These are phyloP conservation scores for Ampelocalamus luodianensis DNA, from an alignment of 176 grass and related monocot species.

Conservation along the genomic window DNA sequence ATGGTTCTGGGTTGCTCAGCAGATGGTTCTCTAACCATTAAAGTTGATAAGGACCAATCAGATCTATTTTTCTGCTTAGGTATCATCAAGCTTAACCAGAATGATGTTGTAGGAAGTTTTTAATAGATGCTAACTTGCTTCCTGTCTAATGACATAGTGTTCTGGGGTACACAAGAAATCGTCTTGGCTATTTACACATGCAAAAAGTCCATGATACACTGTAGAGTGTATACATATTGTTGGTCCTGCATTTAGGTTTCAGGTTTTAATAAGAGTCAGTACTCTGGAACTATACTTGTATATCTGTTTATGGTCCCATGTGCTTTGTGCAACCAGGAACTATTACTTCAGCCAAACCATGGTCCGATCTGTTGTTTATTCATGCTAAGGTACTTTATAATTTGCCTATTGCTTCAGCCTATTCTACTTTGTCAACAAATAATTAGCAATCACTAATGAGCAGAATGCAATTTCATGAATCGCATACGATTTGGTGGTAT, in stretches of 20 bases:
- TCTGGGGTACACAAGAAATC: slow-evolving; percentile 72
- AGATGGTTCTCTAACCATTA: no score
- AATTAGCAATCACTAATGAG: neutral
- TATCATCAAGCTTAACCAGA: slow-evolving; percentile 27
- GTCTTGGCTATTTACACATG: neutral
- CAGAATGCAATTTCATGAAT: neutral
- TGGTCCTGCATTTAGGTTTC: neutral
- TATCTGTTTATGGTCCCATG: slow-evolving; percentile 19
- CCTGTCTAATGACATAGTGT: slow-evolving; percentile 57
- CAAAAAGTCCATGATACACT: slow-evolving; percentile 1
- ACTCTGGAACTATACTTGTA: slow-evolving; percentile 14
- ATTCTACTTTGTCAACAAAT: neutral
- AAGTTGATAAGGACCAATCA: no score
- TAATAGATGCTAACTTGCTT: slow-evolving; percentile 38
- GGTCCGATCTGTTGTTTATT: slow-evolving; percentile 39
- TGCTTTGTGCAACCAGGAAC: slow-evolving; percentile 16
- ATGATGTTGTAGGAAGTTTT: slow-evolving; percentile 9
- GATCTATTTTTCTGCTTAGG: slow-evolving; percentile 97
- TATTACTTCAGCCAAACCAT: slow-evolving; percentile 29
- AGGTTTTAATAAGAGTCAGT: neutral
- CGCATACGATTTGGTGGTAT: neutral
- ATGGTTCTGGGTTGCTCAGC: no score
- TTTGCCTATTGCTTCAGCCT: slow-evolving; percentile 13
- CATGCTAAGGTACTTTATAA: slow-evolving; percentile 80
- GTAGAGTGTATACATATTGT: slow-evolving; percentile 7